phyloP scores from a whole-genome alignment of 352 stramenopile species.

The Phytophthora fragariae region DNA sequence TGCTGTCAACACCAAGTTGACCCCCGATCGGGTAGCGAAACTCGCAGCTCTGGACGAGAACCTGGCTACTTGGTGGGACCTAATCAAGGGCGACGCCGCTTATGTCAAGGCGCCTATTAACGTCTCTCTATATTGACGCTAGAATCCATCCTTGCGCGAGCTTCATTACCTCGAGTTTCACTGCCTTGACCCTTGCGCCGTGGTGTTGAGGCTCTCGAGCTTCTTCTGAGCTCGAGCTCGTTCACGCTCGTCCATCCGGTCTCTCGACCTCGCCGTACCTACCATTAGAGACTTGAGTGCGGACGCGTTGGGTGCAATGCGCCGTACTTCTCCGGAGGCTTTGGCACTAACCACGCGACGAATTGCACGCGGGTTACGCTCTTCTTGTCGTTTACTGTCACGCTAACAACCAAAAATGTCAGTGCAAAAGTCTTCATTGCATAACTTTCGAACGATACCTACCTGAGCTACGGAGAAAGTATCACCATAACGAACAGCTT shows the following conservation, averaged over 20 bases:
- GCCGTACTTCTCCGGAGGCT: not conserved
- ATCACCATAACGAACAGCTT: not conserved
- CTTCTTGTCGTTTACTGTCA: not conserved
- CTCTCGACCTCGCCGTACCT: slow-evolving; percentile 35
- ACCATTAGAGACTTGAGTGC: slow-evolving; percentile 30
- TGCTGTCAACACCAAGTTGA: not conserved
- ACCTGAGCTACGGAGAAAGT: slow-evolving; percentile 5
- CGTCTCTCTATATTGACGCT: not conserved
- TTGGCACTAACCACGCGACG: slow-evolving; percentile 5
- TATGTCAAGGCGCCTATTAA: slow-evolving; percentile 18
- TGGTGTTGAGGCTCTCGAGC: slow-evolving; percentile 20
- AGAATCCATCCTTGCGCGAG: too few species aligned
- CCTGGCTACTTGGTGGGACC: not conserved
- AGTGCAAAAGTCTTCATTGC: not conserved
- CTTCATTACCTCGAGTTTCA: slow-evolving; percentile 50
- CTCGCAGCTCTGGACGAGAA: slow-evolving; percentile 1
- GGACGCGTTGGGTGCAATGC: slow-evolving; percentile 35
- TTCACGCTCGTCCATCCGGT: slow-evolving; percentile 37
- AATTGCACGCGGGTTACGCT: slow-evolving; percentile 9
- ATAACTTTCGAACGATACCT: slow-evolving; percentile 18
- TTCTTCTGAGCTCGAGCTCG: slow-evolving; percentile 36
- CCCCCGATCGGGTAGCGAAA: not conserved
- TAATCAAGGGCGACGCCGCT: slow-evolving; percentile 77
- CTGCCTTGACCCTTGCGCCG: slow-evolving; percentile 21
- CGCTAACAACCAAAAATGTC: not conserved